Conservation (phyloP, 176 grass and related monocot species). For the Poa annua region DNA sequence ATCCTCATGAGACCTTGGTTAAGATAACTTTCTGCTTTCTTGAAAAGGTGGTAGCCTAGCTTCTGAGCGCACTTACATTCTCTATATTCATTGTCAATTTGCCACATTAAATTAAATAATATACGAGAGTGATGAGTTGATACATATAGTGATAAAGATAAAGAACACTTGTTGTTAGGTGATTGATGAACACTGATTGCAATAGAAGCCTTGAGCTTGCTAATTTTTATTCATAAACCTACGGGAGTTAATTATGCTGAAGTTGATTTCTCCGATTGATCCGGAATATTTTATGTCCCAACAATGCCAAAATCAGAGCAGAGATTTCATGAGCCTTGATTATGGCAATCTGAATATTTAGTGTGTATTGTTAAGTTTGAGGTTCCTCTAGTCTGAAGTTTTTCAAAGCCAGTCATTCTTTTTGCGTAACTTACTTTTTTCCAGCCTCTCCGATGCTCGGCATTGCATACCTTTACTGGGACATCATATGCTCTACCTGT, state of each 20-base stretch:
- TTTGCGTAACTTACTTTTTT: not conserved
- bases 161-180: too few relatives aligned
- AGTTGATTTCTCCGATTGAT: not conserved
- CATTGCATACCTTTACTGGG: not conserved
- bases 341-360: conserved; percentile 8
- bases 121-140: not conserved
- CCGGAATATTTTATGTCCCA: not conserved
- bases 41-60: not conserved
- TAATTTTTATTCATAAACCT: not conserved
- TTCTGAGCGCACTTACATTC: not conserved
- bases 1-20: not conserved
- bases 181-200: too few relatives aligned
- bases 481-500: not conserved
- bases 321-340: not conserved
- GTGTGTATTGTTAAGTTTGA: not conserved
- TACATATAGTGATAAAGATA: not conserved
- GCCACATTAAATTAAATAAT: not conserved
- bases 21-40: not conserved
- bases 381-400: not conserved
- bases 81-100: not conserved
- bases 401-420: not conserved
- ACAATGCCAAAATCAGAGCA: not conserved
- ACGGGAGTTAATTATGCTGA: not conserved
- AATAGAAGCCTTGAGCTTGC: not conserved
- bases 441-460: not conserved